Base-by-base conservation (phyloP, 495 filamentous ascomycete genomes). In the Penicillium arizonense region DNA sequence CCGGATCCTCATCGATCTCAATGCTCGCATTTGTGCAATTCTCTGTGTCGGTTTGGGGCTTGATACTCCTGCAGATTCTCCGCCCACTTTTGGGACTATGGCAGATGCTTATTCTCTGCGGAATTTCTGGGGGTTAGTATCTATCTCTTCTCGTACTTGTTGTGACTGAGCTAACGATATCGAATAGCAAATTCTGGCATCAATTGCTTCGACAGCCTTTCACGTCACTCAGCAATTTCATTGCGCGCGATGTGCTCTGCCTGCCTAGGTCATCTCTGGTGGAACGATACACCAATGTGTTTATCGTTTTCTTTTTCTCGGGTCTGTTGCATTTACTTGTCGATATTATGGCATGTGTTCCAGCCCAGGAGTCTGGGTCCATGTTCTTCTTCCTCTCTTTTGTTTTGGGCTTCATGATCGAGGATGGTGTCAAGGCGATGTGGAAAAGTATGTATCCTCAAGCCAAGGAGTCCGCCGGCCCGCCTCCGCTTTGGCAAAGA, bases 181-280 rank as follows among this genome's bases (percentile, higher is more conserved):
- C 44, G 24, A 38, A 59, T 45, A 74, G 71, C 3, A 67, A 61
- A 44, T 75, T 72, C 57, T 77, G 74, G 74, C 72, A 77, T 47
- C 67, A 72, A 44, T 55, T 64, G 26, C 34, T 72, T 13, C 69
- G 70, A 21, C 52, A 62, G 44, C 61, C 61, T 6, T 52, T 74
- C 26, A 64, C 64, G 0, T 53, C 52, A 11, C 23, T 58, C 2
- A 58, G 68, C 39, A 64, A 58, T 14, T 73, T 62, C 34, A 40
- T 64, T 18, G 45, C 70, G 13, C 53, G 65, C 4, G 44, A 67
- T 37, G 8, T 63, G 1, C 49, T 75, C 1, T 37, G 55, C 21
- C 55, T 76, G 6, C 61, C 67, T 3, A 49, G 55, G 7, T 56
- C 52, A 5, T 66, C 70, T 1, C 3, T 56, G 2, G 0, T 71